Evolutionary conservation across 139 green algal genomes (phyloP).

Genomic region (Chlamydomonas sp.): DNA sequence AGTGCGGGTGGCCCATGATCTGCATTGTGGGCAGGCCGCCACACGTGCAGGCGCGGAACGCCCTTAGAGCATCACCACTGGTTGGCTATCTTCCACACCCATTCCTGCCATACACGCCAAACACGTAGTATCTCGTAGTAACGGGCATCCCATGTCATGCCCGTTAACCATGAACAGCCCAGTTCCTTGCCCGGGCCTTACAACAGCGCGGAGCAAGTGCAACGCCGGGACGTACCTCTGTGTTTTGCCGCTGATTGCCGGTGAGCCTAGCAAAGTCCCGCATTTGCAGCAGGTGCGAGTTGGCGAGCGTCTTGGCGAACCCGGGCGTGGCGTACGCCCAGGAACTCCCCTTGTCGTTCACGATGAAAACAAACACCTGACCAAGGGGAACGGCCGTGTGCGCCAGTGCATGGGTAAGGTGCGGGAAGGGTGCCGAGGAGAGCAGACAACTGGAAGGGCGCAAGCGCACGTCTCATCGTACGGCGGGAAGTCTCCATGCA

Average conservation of each 20-base stretch:
- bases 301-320: slow-evolving; percentile 47
- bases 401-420: neutral
- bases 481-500: neutral
- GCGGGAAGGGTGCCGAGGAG: neutral
- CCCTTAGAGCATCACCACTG: neutral
- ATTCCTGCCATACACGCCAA: neutral
- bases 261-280: slow-evolving; percentile 48
- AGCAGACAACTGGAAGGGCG: neutral
- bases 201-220: neutral
- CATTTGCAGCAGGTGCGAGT: slow-evolving; percentile 52
- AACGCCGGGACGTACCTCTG: slow-evolving; percentile 33
- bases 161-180: neutral
- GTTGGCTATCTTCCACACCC: neutral
- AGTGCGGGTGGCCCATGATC: slow-evolving; percentile 51
- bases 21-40: neutral
- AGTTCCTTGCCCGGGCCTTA: neutral
- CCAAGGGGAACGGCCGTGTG: neutral
- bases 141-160: neutral
- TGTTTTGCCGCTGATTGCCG: slow-evolving; percentile 33
- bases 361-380: slow-evolving; percentile 73
- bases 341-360: slow-evolving; percentile 71
- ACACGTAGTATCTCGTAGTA: neutral
- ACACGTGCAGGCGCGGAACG: neutral
- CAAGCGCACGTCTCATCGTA: neutral
- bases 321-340: slow-evolving; percentile 71